Conservation (phyloP, 2,329 filamentous ascomycete species). For the Talaromyces sp. region DNA sequence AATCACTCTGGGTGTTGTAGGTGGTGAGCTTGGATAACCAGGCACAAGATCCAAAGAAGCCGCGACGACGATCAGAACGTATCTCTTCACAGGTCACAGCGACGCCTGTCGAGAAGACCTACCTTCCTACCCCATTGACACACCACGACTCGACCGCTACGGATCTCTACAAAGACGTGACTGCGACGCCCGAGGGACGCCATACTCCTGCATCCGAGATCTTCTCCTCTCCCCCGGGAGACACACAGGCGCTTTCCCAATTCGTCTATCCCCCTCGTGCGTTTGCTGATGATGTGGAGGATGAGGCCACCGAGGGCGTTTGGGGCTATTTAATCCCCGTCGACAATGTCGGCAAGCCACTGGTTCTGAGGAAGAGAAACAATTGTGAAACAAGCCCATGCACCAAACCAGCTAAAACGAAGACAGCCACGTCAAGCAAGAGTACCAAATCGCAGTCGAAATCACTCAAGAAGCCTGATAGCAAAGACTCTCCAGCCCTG, state of each 20-base stretch:
- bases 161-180: conserved; percentile 61
- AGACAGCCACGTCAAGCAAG: conserved; percentile 32
- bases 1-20: conserved; percentile 39
- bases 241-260: conserved; percentile 77
- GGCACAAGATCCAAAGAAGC: conserved; percentile 68
- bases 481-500: conserved; percentile 51
- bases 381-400: conserved; percentile 52
- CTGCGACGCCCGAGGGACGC: conserved; percentile 61
- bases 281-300: conserved; percentile 75
- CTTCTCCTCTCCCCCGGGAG: conserved; percentile 63
- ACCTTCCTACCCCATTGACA: conserved; percentile 78
- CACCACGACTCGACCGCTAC: conserved; percentile 60
- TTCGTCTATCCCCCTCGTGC: conserved; percentile 66
- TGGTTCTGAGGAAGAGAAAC: conserved; percentile 71
- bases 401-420: conserved; percentile 28
- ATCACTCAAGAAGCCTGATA: conserved; percentile 52
- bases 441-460: conserved; percentile 38
- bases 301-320: conserved; percentile 78
- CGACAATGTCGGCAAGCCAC: conserved; percentile 61
- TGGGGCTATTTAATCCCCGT: conserved; percentile 94
- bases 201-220: conserved; percentile 41
- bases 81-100: conserved; percentile 55
- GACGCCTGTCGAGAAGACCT: conserved; percentile 56
- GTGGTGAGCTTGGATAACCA: conserved; percentile 60
- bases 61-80: conserved; percentile 71